Evolutionary conservation across 1,284 basidiomycete species (phyloP), one percentile per base, ranked within the genome.

Genomic region (Trametes versicolor): DNA sequence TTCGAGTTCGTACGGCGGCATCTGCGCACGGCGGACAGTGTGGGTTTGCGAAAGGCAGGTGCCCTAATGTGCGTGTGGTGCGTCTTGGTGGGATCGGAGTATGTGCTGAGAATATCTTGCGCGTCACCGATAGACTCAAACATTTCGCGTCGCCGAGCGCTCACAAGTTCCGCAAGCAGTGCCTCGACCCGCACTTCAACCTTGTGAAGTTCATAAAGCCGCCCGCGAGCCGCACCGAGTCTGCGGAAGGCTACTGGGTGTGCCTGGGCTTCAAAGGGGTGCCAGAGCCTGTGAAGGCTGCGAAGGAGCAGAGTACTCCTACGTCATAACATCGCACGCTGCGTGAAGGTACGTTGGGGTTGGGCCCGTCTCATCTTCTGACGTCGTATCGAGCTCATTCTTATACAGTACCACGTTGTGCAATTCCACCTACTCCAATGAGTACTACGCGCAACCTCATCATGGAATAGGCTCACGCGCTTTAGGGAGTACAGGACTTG

Each of bases 231-330:
- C 85, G 92, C 9, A 70, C 83, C 0, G 87, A 87, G 55, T 93
- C 91, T 1, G 82, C 83, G n/a, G 92, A 94, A 72, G 86, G 83
- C 0, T 94, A 92, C 74, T 93, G 88, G 80, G 75, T 94, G 4
- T 94, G 92, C 72, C 80, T 84, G 62, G 90, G 88, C 5, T 91
- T 82, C 81, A 83, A 80, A 60, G 78, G 80, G 15, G 62, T 66
- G 17, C 55, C 56, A 19, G 50, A 41, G 36, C 34, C 50, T 2
- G n/a, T 32, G 29, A 21, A 51, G 19, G 29, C 8, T 36, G 25
- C 25, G 27, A 12, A 7, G 5, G 15, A 25, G 15, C 13, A 49
- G 3, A 4, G 25, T 6, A 6, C 25, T 12, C 25, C 48, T 13
- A 9, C 15, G 41, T 43, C 41, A 43, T 43, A 32, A 32, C 8